Conservation (phyloP, 371 early-diverging fungal species). For the Cokeromyces recurvatus region DNA sequence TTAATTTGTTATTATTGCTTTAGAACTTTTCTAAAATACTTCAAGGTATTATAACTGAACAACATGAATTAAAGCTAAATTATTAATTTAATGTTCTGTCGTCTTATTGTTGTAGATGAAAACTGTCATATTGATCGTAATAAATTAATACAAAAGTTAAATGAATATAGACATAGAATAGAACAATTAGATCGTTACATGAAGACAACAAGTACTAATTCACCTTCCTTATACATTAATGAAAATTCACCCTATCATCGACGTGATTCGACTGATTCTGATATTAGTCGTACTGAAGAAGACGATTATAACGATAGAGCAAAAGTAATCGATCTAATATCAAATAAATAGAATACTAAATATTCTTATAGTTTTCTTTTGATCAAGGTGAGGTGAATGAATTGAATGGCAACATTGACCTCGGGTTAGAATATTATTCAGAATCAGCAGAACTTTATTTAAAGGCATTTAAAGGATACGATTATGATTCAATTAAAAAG, state of each 20-base stretch:
- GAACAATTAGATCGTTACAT: conserved; percentile 31
- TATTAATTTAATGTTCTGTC: neutral
- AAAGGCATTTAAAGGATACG: conserved; percentile 30
- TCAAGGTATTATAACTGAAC: conserved; percentile 2
- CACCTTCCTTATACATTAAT: conserved; percentile 16
- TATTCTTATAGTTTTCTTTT: conserved; percentile 21
- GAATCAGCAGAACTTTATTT: conserved; percentile 43
- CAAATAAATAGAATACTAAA: too few relatives aligned
- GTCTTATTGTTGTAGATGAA: conserved; percentile 1
- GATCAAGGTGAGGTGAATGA: conserved; percentile 45
- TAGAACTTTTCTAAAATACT: conserved; percentile 18
- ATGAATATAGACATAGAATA: conserved; percentile 35
- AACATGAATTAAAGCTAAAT: neutral
- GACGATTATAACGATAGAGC: conserved; percentile 32
- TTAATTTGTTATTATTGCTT: neutral
- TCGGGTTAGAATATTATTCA: conserved; percentile 42
- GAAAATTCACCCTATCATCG: conserved; percentile 20
- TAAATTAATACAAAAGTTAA: conserved; percentile 31
- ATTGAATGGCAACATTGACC: conserved; percentile 26
- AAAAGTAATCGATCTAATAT: too few relatives aligned
- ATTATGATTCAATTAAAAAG: conserved; percentile 9
- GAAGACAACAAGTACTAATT: conserved; percentile 8
- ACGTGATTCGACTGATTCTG: conserved; percentile 24
- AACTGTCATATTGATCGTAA: conserved; percentile 13
- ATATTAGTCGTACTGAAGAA: conserved; percentile 13